Conservation (phyloP, 768 basidiomycete species). For the Hemileccinum impolitum region DNA sequence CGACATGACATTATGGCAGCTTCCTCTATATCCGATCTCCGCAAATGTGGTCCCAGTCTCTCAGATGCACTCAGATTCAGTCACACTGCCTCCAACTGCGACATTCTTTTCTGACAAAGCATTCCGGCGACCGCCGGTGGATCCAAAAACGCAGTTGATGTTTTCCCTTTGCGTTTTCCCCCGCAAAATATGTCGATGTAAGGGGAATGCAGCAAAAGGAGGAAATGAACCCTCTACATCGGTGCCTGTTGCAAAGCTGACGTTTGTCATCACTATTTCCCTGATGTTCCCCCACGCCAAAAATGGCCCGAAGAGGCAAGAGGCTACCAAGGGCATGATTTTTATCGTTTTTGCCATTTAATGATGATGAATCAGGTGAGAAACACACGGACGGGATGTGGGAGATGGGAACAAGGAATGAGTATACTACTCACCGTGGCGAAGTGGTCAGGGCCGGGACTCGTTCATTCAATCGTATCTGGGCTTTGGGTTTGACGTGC, state of each 20-base stretch:
- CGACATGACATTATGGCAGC: slow-evolving; percentile 20
- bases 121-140: slow-evolving; percentile 39
- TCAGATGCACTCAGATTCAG: slow-evolving; percentile 57
- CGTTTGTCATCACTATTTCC: slow-evolving; percentile 46
- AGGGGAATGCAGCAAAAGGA: slow-evolving; percentile 39
- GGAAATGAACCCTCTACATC: slow-evolving; percentile 9
- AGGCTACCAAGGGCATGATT: slow-evolving; percentile 24
- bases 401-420: slow-evolving; percentile 15
- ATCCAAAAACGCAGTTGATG: slow-evolving; percentile 45
- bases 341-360: neutral
- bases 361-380: neutral
- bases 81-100: slow-evolving; percentile 33
- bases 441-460: slow-evolving; percentile 59
- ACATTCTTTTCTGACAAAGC: slow-evolving; percentile 25
- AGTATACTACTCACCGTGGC: slow-evolving; percentile 48
- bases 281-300: slow-evolving; percentile 42
- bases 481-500: slow-evolving; percentile 34
- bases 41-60: slow-evolving; percentile 49
- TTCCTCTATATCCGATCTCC: slow-evolving; percentile 46
- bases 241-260: slow-evolving; percentile 35
- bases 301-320: slow-evolving; percentile 24
- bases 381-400: neutral
- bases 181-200: no score
- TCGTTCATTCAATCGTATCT: slow-evolving; percentile 50
- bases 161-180: no score